Evolutionary conservation across 768 basidiomycete genomes (phyloP).

Genomic region (Hericium alpestre): DNA sequence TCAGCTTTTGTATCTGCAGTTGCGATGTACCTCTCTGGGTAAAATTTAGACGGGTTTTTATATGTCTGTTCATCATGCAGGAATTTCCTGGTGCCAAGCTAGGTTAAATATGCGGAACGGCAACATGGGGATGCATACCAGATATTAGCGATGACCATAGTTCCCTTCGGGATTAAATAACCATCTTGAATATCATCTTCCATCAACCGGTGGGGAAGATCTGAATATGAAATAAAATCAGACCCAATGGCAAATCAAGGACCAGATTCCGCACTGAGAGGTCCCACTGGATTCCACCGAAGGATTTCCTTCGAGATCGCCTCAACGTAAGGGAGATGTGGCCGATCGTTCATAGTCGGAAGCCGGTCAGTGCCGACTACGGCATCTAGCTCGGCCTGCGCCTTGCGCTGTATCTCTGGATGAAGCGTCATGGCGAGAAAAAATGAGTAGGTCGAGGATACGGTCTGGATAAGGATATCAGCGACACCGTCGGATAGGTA

Average conservation of each 20-base stretch:
- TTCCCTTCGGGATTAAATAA: conserved; percentile 10
- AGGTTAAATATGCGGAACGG: not conserved
- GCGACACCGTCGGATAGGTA: too few species aligned
- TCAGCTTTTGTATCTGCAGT: not conserved
- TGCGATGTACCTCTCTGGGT: not conserved
- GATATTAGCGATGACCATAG: conserved; percentile 7
- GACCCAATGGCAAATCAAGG: not conserved
- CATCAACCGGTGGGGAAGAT: not conserved
- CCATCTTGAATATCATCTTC: conserved; percentile 8
- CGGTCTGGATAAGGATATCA: not conserved
- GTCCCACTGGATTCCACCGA: conserved; percentile 2
- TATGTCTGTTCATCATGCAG: conserved; percentile 24
- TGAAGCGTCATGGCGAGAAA: conserved; percentile 9
- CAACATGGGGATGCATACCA: not conserved
- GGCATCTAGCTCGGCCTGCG: conserved; percentile 18
- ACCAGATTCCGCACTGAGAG: not conserved
- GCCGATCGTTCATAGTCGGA: conserved; percentile 17
- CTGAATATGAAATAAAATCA: not conserved
- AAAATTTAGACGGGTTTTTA: conserved; percentile 18
- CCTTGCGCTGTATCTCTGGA: conserved; percentile 11
- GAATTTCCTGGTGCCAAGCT: conserved; percentile 14
- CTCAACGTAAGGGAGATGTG: conserved; percentile 19
- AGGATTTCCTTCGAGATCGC: conserved; percentile 17
- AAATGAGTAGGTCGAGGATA: conserved; percentile 4
- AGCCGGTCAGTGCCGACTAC: conserved; percentile 16